Base-by-base conservation (phyloP, 805 yeast genomes). In the Torulaspora indica region DNA sequence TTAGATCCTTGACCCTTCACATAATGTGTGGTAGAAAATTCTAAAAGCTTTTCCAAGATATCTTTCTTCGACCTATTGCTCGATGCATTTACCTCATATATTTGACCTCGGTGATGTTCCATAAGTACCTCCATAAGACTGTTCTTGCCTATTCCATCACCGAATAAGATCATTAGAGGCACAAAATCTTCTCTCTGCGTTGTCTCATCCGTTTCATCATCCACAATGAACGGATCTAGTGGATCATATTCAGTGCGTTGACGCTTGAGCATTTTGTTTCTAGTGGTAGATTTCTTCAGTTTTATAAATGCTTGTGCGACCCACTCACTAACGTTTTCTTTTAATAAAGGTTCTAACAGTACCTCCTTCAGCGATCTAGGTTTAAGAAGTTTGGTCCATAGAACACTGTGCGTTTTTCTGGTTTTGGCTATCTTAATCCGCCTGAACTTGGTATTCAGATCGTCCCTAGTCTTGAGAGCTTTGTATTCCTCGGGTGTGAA, bases 31-130 rank as follows among this genome's bases (percentile, higher is more conserved):
- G 96, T 90, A 44, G 91, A 80, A 42, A 89, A 75, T 56, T 95
- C 97, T 38, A 75, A 80, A 30, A 91, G 69, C 23, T 71, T 76
- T 20, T 78, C 75, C 40, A 72, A 67, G 10, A 91, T 73, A 48
- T 85, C 91, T 58, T 79, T 84, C 38, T 82, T 77, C 1, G 88
- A 77, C 57, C 98, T 71, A 25, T 77, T 69, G 53, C 78, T 82
- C n/a, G 88, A 77, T 0, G 89, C 70, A 60, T 86, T 87, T 23
- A 90, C 71, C 60, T 91, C 98, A 60, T 85, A 82, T 2, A 90
- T 84, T 53, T 81, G 85, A 0, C 90, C 90, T 14, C 71, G 69
- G 8, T 81, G 51, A 35, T 78, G 79, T 8, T 76, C 68, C 58
- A 84, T 78, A 3, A 82, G 74, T 0, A 95, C 77, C 51, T 85